phyloP scores from a whole-genome alignment of 305 asterid genomes.

The Solanum hybrid region DNA sequence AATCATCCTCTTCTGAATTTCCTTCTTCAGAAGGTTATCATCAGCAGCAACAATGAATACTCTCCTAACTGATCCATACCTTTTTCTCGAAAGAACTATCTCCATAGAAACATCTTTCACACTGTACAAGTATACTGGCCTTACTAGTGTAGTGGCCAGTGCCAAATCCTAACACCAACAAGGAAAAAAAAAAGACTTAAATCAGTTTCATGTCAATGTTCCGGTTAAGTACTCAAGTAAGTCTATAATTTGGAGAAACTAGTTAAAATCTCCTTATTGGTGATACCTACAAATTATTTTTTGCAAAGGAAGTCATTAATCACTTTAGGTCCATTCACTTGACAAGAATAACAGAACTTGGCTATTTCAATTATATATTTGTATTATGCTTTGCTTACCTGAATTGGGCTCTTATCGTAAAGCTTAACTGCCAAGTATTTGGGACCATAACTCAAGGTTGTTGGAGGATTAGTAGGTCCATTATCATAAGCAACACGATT shows the following conservation, averaged over 20 bases:
- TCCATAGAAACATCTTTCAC: too few species aligned
- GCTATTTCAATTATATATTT: neutral
- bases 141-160: too few species aligned
- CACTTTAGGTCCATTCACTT: neutral
- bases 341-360: neutral
- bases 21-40: too few species aligned
- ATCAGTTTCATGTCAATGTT: too few species aligned
- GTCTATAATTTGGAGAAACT: neutral
- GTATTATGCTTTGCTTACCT: neutral
- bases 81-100: too few species aligned
- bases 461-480: constrained; percentile 15
- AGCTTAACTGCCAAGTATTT: neutral
- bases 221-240: neutral
- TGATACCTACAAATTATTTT: neutral
- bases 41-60: too few species aligned
- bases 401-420: constrained; percentile 9
- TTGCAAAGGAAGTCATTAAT: neutral
- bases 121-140: too few species aligned
- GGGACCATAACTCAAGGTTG: constrained; percentile 9
- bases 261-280: neutral
- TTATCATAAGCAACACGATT: neutral
- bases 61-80: too few species aligned
- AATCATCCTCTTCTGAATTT: too few species aligned
- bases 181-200: too few species aligned
- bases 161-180: too few species aligned